These are phyloP conservation scores for Aspergillus pseudoglaucus DNA, from an alignment of 2,329 filamentous ascomycete genomes.

Conservation along the genomic window DNA sequence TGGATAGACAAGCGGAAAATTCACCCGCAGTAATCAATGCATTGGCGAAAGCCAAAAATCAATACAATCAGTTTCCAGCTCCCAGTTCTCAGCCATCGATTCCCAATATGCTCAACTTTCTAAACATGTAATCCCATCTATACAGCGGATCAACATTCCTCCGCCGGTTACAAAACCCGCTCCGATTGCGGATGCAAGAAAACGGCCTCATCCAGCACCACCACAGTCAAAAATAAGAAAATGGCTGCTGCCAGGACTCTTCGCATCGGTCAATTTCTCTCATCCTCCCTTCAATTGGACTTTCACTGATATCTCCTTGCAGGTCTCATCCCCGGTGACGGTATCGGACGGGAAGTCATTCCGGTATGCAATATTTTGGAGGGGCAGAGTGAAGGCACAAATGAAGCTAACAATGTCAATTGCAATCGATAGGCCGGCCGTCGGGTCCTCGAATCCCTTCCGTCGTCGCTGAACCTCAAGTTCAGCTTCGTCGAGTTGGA, in stretches of 20 bases:
- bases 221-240: background rate
- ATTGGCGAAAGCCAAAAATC: too few species aligned
- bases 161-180: slow-evolving; percentile 16
- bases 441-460: slow-evolving; percentile 85
- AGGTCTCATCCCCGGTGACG: slow-evolving; percentile 97
- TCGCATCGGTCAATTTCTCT: slow-evolving; percentile 54
- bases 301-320: slow-evolving; percentile 12
- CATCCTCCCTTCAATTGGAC: slow-evolving; percentile 1
- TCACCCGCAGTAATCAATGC: too few species aligned
- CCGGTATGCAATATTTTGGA: slow-evolving; percentile 47
- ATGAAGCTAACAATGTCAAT: background rate
- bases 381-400: background rate
- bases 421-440: slow-evolving; percentile 59
- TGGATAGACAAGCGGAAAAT: too few species aligned
- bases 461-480: slow-evolving; percentile 80
- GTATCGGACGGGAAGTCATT: slow-evolving; percentile 97
- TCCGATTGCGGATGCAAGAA: slow-evolving; percentile 24
- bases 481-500: slow-evolving; percentile 93
- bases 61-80: background rate
- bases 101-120: background rate
- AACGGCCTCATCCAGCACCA: background rate
- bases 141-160: slow-evolving; percentile 13
- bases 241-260: slow-evolving; percentile 55
- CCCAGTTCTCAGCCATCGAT: background rate
- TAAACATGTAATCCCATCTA: background rate